These are phyloP conservation scores for Dryas alaskensis DNA, from an alignment of 306 rosid genomes.

Conservation along the genomic window DNA sequence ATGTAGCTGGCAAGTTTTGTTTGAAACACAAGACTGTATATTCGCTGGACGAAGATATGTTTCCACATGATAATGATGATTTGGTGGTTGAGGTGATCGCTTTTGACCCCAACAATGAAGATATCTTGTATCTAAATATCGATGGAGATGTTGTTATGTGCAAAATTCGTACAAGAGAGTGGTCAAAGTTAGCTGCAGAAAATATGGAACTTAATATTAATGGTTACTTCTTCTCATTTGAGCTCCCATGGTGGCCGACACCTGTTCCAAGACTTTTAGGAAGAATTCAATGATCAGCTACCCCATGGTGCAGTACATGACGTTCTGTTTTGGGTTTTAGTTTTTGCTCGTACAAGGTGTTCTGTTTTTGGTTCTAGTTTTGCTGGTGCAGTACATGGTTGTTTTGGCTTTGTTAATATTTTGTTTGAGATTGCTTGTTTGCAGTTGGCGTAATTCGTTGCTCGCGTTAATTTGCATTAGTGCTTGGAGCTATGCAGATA, in stretches of 20 bases:
- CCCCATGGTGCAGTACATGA: not conserved
- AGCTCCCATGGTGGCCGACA: not conserved
- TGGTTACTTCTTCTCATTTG: not conserved
- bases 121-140: not conserved
- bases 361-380: not conserved
- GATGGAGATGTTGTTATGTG: not conserved
- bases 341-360: too few species aligned
- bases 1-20: not conserved
- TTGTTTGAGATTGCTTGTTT: too few species aligned
- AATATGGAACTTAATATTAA: too few species aligned
- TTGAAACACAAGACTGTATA: not conserved
- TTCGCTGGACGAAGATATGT: not conserved
- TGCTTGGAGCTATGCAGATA: too few species aligned
- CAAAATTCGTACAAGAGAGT: not conserved
- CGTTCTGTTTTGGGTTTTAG: too few species aligned
- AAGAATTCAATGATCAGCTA: too few species aligned
- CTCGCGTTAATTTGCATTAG: too few species aligned
- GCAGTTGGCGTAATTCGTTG: too few species aligned
- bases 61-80: not conserved
- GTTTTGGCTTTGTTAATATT: too few species aligned
- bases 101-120: not conserved
- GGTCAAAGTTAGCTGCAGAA: not conserved
- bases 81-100: not conserved
- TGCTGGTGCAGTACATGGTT: not conserved
- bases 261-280: not conserved